These are phyloP conservation scores for Trichosporon sp. DNA, from an alignment of 1,284 basidiomycete species.

Conservation along the genomic window DNA sequence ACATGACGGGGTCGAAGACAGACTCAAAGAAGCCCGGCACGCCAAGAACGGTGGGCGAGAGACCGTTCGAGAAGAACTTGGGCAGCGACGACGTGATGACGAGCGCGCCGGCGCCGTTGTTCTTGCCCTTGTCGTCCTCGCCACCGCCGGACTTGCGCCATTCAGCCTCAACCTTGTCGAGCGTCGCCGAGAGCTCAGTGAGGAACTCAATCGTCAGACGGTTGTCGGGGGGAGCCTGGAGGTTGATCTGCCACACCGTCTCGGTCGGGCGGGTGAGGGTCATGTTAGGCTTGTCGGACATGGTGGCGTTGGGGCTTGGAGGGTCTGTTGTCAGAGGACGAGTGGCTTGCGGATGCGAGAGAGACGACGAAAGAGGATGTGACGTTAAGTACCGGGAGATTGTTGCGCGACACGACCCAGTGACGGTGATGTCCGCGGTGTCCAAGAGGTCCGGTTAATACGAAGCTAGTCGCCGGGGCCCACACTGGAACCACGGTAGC, in stretches of 20 bases:
- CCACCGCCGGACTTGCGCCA: constrained; percentile 61
- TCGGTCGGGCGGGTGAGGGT: constrained; percentile 33
- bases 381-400: neutral
- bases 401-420: neutral
- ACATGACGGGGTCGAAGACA: constrained; percentile 44
- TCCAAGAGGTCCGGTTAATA: neutral
- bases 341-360: neutral
- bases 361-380: neutral
- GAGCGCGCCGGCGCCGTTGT: constrained; percentile 58
- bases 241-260: constrained; percentile 40
- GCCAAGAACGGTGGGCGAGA: constrained; percentile 60
- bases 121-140: constrained; percentile 43
- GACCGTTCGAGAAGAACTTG: constrained; percentile 86
- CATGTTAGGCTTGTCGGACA: constrained; percentile 15
- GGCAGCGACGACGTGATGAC: constrained; percentile 69
- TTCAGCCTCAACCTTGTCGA: constrained; percentile 70
- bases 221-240: constrained; percentile 47
- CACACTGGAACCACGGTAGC: neutral
- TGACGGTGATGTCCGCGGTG: neutral
- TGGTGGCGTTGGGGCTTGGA: neutral
- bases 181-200: constrained; percentile 50
- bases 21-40: constrained; percentile 68
- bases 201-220: constrained; percentile 52
- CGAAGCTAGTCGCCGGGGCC: neutral
- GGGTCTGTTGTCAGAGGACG: neutral